Conservation (phyloP, 345 rosid species). For the Populus pruinosa region DNA sequence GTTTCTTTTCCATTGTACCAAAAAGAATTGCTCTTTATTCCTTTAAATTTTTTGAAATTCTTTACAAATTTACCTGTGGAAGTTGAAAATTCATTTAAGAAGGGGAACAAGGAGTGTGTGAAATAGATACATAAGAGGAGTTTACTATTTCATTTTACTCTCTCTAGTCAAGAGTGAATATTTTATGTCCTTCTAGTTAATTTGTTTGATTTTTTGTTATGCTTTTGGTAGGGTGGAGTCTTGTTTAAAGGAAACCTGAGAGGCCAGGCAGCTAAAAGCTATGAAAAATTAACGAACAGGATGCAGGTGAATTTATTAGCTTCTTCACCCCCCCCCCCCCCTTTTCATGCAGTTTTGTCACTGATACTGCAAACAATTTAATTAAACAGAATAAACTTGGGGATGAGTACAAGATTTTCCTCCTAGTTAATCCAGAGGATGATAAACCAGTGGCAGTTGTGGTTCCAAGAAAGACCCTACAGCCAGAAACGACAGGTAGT, state of each 20-base stretch:
- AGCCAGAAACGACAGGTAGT: slow-evolving; percentile 74
- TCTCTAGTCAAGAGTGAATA: neutral
- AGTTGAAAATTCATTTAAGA: slow-evolving; percentile 1
- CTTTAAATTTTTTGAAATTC: slow-evolving; percentile 1
- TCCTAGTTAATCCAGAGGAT: slow-evolving; percentile 86
- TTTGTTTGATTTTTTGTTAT: slow-evolving; percentile 4
- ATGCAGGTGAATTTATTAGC: slow-evolving; percentile 46
- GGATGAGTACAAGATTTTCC: slow-evolving; percentile 80
- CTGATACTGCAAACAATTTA: slow-evolving; percentile 6
- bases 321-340: neutral
- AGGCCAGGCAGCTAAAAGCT: slow-evolving; percentile 77
- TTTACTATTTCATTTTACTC: slow-evolving; percentile 1
- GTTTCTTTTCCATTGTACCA: neutral
- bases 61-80: neutral
- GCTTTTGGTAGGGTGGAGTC: slow-evolving; percentile 66
- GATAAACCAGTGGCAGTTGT: slow-evolving; percentile 95
- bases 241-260: slow-evolving; percentile 92
- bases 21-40: neutral
- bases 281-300: slow-evolving; percentile 71
- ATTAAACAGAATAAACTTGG: slow-evolving; percentile 67
- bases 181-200: neutral
- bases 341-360: neutral
- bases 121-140: slow-evolving; percentile 1
- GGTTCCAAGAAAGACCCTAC: slow-evolving; percentile 75
- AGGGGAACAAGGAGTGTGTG: neutral